phyloP scores from a whole-genome alignment of 75 land plant species.

The Selaginella tamariscina region DNA sequence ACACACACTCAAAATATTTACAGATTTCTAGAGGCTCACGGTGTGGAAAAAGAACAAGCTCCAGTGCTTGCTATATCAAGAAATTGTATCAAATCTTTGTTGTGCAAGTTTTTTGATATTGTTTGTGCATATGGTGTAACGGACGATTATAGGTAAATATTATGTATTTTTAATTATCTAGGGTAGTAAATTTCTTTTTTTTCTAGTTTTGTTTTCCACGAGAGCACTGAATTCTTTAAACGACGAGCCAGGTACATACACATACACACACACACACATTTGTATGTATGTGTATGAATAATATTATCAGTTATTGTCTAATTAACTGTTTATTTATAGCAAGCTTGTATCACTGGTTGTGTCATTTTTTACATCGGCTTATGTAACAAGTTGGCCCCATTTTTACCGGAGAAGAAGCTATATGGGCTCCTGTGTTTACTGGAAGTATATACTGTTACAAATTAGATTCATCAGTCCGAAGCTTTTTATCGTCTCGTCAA shows the following conservation, averaged over 20 bases:
- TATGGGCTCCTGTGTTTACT: background rate
- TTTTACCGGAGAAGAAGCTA: background rate
- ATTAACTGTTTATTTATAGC: too few relatives aligned
- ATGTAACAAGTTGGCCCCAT: background rate
- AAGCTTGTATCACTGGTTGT: conserved; percentile 49
- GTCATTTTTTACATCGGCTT: background rate
- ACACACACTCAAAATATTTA: conserved; percentile 4
- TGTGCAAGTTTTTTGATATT: background rate
- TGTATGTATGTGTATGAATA: background rate
- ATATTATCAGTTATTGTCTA: conserved; percentile 6
- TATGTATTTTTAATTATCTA: background rate
- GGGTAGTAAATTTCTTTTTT: background rate
- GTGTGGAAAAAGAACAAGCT: background rate
- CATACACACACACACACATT: background rate
- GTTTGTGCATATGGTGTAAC: conserved; percentile 3
- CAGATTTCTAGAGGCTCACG: background rate
- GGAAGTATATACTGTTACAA: background rate
- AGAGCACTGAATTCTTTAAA: conserved; percentile 43
- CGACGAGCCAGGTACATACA: conserved; percentile 53
- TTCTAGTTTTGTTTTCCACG: conserved; percentile 70
- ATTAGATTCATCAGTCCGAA: background rate
- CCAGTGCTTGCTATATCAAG: background rate
- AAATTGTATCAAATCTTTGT: background rate
- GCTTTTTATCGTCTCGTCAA: background rate
- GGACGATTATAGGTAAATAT: background rate